Conservation (phyloP, 2,329 filamentous ascomycete species). For the Didymella arachidicola region DNA sequence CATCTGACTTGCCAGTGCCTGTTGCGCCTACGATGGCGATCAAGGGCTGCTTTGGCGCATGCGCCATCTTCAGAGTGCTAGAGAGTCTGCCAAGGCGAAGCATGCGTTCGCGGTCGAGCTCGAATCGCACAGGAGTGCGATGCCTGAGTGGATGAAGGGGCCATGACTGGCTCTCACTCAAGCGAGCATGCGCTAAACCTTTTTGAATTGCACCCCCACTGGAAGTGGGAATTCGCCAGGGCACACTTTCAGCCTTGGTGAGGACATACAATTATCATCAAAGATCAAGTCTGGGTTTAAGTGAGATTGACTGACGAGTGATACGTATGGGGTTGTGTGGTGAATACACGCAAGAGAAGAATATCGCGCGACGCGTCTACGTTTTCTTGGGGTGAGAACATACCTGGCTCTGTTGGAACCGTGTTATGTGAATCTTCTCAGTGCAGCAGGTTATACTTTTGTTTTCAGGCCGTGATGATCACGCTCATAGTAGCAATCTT, state of each 20-base stretch:
- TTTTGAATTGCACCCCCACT: not conserved
- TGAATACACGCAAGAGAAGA: not conserved
- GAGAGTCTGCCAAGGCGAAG: slow-evolving; percentile 30
- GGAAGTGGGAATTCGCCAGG: not conserved
- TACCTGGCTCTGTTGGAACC: too few species aligned
- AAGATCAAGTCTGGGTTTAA: not conserved
- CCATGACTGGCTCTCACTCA: slow-evolving; percentile 7
- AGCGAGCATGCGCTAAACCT: slow-evolving; percentile 12
- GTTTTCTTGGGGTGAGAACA: too few species aligned
- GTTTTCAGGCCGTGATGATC: too few species aligned
- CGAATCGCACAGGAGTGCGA: slow-evolving; percentile 7
- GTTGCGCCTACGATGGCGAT: slow-evolving; percentile 88
- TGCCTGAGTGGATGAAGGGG: slow-evolving; percentile 2
- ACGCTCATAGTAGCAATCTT: too few species aligned
- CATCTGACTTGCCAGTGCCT: slow-evolving; percentile 92
- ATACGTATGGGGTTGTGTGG: not conserved
- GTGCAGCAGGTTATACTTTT: too few species aligned
- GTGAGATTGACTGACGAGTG: not conserved
- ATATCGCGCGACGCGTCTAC: not conserved
- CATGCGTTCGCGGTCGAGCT: slow-evolving; percentile 31
- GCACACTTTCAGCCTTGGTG: not conserved
- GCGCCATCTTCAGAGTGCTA: slow-evolving; percentile 35
- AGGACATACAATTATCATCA: not conserved
- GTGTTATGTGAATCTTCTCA: too few species aligned
- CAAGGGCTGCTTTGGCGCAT: slow-evolving; percentile 61